Percentiles rank a stretch among this genome's conserved stretches.
Conservation (phyloP, 2,329 filamentous ascomycete genomes). For the Macroventuria anomochaeta region DNA sequence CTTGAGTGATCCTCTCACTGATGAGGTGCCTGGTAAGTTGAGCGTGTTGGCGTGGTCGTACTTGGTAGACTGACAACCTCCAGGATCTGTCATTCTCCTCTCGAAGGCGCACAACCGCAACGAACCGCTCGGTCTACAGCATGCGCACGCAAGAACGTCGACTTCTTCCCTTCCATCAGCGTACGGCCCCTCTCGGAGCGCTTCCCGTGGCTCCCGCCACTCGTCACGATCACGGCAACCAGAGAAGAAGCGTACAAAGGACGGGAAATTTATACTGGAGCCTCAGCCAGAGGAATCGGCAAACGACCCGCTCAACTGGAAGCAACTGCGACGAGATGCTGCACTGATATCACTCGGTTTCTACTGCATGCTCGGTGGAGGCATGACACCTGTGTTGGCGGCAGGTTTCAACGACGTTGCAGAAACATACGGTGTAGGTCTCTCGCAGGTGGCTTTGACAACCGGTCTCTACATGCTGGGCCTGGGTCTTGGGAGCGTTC, state of each 20-base stretch:
- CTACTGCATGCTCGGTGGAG: constrained; percentile 92
- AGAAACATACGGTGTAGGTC: constrained; percentile 67
- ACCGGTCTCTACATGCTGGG: constrained; percentile 96
- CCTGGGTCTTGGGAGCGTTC: constrained; percentile 80
- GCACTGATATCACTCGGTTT: constrained; percentile 84
- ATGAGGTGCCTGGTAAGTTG: constrained; percentile 80
- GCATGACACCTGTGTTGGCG: constrained; percentile 88
- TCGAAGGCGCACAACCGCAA: constrained; percentile 63
- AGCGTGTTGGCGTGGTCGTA: neutral
- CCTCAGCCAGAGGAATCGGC: constrained; percentile 89
- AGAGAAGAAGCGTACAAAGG: constrained; percentile 75
- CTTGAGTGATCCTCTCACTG: constrained; percentile 77
- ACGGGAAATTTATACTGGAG: constrained; percentile 85
- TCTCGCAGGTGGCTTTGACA: constrained; percentile 79
- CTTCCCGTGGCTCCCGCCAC: constrained; percentile 30
- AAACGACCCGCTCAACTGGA: constrained; percentile 95
- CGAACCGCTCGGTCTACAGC: constrained; percentile 65
- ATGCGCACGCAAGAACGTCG: constrained; percentile 67
- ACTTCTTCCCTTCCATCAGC: constrained; percentile 58
- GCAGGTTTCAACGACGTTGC: constrained; percentile 88
- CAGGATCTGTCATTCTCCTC: constrained; percentile 67
- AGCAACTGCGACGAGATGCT: constrained; percentile 76
- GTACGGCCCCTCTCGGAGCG: constrained; percentile 30
- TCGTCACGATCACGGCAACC: constrained; percentile 30
- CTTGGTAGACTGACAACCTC: neutral